Base-by-base conservation (phyloP, 345 rosid genomes). In the Salix arbutifolia region DNA sequence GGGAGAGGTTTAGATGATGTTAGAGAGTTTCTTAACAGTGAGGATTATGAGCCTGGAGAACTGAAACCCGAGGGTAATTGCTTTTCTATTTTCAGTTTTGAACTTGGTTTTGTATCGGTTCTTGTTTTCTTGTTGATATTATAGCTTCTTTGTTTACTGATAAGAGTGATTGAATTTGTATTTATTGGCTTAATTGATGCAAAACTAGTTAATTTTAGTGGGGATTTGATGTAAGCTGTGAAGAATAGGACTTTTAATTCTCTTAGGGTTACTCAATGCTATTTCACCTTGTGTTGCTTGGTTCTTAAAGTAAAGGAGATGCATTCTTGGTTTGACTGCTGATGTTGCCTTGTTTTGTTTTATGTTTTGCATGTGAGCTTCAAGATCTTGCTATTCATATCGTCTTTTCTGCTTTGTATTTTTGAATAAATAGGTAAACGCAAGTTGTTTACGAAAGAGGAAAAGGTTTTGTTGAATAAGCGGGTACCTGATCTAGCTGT, bases 1-100 rank as follows among this genome's bases (percentile, higher is more conserved):
- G 97, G 99, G 26, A 90, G 74, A 79, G 96, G 99, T 19, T 87
- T 95, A 76, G 97, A 93, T 53, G 92, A 95, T 74, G 90, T 95
- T 67, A 73, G 87, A 4, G 87, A 87, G 50, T 90, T 93, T 53
- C 90, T 95, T 68, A 86, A 86, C 18, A 85, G 93, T 68, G 88
- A 79, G 58, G 82, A 79, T 58, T 91, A 93, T 81, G 89, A 83
- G 70, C 91, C 89, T 76, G 87, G 71, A 52, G 85, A 69, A 48
- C 90, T 88, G 40, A 89, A 89, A 53, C 33, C 90, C 48, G 85
- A 87, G 67, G 97, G 97, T 93, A 83, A 69, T 65, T 48, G 2
- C 26, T 33, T 48, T 50, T 42, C 30, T 18, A 66, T 80, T 72
- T 42, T 5, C 4, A 31, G 33, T 35, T 48, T 64, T 31, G 42